phyloP scores from a whole-genome alignment of 805 yeast species.

The Ogataea naganishii region DNA sequence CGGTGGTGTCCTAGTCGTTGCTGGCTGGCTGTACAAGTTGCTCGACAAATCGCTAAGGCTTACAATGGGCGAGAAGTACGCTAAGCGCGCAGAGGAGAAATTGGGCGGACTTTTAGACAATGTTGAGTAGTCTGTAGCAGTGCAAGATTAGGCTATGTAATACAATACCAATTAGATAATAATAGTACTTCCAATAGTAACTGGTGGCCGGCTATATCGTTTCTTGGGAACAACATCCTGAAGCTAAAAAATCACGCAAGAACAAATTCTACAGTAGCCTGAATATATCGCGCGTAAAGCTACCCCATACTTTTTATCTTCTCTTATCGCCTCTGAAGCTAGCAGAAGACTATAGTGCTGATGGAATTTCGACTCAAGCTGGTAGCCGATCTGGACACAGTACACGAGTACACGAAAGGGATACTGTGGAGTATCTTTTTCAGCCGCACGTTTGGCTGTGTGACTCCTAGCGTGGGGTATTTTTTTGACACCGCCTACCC shows the following conservation, averaged over 20 bases:
- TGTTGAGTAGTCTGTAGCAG: too few relatives aligned
- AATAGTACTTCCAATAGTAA: too few relatives aligned
- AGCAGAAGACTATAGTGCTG: too few relatives aligned
- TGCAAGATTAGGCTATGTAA: too few relatives aligned
- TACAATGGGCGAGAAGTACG: conserved; percentile 49
- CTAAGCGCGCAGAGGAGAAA: conserved; percentile 39
- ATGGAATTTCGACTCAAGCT: conserved; percentile 42
- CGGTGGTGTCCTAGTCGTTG: conserved; percentile 71
- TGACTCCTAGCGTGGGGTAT: conserved; percentile 46
- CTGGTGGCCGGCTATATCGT: too few relatives aligned
- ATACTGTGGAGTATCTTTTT: conserved; percentile 61
- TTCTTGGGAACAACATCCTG: too few relatives aligned
- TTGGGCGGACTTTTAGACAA: conserved; percentile 21
- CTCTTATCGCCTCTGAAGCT: too few relatives aligned
- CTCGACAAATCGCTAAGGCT: conserved; percentile 45
- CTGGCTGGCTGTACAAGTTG: conserved; percentile 54
- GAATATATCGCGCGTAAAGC: too few relatives aligned
- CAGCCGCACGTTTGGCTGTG: conserved; percentile 58
- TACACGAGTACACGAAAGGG: conserved; percentile 50
- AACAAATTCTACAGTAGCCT: too few relatives aligned
- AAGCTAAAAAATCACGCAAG: too few relatives aligned
- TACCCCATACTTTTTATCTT: too few relatives aligned
- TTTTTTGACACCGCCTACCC: conserved; percentile 56
- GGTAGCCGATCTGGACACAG: conserved; percentile 43
- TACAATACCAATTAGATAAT: too few relatives aligned